These are phyloP conservation scores for Priceomyces haplophilus DNA, from an alignment of 805 yeast species.

Conservation along the genomic window DNA sequence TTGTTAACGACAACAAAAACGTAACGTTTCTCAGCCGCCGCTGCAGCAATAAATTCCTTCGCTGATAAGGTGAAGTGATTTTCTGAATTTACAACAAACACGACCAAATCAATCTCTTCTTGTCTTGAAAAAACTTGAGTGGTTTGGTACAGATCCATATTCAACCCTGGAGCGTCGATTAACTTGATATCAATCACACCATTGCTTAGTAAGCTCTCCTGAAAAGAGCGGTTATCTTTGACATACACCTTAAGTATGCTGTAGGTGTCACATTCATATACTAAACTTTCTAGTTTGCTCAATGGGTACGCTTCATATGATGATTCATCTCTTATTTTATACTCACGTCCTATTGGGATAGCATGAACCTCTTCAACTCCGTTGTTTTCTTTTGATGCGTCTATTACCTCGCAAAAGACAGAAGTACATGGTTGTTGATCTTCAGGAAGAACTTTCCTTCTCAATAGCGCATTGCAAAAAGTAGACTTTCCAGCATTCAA, in stretches of 20 bases:
- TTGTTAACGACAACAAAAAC: conserved; percentile 92
- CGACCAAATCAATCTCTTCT: conserved; percentile 94
- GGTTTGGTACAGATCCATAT: conserved; percentile 89
- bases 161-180: conserved; percentile 97
- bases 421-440: conserved; percentile 98
- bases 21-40: conserved; percentile 86
- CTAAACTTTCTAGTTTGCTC: conserved; percentile 62
- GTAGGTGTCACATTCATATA: conserved; percentile 68
- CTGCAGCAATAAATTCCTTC: conserved; percentile 84
- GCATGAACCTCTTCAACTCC: conserved; percentile 93
- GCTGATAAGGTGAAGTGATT: conserved; percentile 94
- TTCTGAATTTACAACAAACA: conserved; percentile 94
- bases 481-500: conserved; percentile 95
- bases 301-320: conserved; percentile 60
- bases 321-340: conserved; percentile 55
- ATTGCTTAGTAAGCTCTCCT: conserved; percentile 72
- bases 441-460: conserved; percentile 79
- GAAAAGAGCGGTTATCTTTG: conserved; percentile 65
- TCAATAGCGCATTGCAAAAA: conserved; percentile 84
- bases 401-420: conserved; percentile 92
- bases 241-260: conserved; percentile 77
- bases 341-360: conserved; percentile 54
- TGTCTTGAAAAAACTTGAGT: conserved; percentile 93
- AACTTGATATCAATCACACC: conserved; percentile 90
- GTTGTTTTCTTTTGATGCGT: conserved; percentile 65